Evolutionary conservation across 345 rosid genomes (phyloP).

Genomic region (Gossypium rotundifolium): DNA sequence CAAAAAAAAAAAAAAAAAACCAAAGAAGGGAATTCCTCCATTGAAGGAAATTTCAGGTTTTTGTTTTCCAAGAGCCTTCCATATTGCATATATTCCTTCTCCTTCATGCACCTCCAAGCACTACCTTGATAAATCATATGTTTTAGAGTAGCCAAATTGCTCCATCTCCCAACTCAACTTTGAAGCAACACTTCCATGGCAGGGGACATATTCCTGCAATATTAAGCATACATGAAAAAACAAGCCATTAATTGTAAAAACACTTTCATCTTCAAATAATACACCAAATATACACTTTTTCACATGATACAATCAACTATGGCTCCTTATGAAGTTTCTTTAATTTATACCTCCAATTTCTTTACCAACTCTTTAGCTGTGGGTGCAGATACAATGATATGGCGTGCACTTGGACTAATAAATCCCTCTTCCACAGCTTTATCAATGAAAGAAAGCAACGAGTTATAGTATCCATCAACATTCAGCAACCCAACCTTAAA

Average conservation of each 20-base stretch:
- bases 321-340: too few species aligned
- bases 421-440: constrained; percentile 99
- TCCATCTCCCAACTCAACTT: constrained; percentile 90
- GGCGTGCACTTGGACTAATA: constrained; percentile 72
- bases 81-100: constrained; percentile 14
- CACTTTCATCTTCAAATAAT: neutral
- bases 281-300: neutral
- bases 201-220: constrained; percentile 80
- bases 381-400: constrained; percentile 84
- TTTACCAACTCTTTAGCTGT: constrained; percentile 75
- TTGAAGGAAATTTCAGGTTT: constrained; percentile 16
- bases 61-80: constrained; percentile 18
- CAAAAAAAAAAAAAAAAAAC: constrained; percentile 15
- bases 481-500: constrained; percentile 90
- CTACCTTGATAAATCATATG: constrained; percentile 44
- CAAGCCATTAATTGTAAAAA: neutral
- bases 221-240: neutral
- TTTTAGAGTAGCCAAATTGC: constrained; percentile 53
- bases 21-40: constrained; percentile 1
- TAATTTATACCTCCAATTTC: constrained; percentile 66
- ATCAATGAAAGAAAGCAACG: constrained; percentile 86
- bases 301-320: neutral
- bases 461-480: constrained; percentile 98
- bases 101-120: neutral
- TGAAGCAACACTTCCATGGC: constrained; percentile 73